Conservation (phyloP, 2,329 filamentous ascomycete species). For the Aspergillus pseudonomiae region DNA sequence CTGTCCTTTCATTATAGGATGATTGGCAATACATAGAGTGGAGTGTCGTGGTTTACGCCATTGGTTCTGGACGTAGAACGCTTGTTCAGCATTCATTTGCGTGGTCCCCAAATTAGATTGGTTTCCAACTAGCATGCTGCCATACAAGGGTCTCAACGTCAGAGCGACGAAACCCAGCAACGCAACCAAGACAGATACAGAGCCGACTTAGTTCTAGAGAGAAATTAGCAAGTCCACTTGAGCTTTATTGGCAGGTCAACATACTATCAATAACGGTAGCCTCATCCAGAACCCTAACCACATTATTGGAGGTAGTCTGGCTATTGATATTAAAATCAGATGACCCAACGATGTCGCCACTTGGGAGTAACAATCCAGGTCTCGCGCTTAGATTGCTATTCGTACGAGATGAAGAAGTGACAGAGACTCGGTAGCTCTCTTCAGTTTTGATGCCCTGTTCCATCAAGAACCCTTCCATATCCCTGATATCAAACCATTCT, state of each 20-base stretch:
- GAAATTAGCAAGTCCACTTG: not conserved
- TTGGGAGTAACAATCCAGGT: not conserved
- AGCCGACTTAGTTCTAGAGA: not conserved
- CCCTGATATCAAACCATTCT: not conserved
- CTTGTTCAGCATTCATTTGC: not conserved
- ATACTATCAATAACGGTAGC: not conserved
- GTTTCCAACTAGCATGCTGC: slow-evolving; percentile 3
- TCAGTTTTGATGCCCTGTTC: not conserved
- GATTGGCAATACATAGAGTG: not conserved
- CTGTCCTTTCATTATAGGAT: not conserved
- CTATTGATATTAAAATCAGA: not conserved
- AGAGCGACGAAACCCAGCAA: slow-evolving; percentile 1
- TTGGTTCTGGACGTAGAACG: not conserved
- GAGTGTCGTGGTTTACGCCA: not conserved
- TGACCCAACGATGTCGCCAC: not conserved
- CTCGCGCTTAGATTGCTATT: not conserved
- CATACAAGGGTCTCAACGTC: not conserved
- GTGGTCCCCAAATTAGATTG: not conserved
- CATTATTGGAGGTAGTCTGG: not conserved
- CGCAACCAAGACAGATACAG: slow-evolving; percentile 4
- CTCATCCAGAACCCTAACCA: not conserved
- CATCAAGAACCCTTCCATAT: not conserved
- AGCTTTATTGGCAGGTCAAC: not conserved
- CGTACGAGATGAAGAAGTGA: not conserved
- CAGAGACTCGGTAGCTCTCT: not conserved